Evolutionary conservation across 768 basidiomycete genomes (phyloP).

Genomic region (Paxillus ammoniavirescens): DNA sequence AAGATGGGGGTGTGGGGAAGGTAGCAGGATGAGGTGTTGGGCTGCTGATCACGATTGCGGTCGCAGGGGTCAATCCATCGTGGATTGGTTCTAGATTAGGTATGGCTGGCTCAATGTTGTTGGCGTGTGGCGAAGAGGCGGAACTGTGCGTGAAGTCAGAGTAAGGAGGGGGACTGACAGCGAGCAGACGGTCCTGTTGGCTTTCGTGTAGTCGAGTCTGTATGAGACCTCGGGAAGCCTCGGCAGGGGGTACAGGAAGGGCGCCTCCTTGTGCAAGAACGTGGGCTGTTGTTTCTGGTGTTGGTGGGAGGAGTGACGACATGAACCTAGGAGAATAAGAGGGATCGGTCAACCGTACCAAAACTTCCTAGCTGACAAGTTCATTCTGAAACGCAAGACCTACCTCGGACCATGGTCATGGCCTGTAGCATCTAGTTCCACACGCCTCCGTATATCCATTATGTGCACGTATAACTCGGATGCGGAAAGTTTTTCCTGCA

Average conservation of each 20-base stretch:
- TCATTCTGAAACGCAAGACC: background rate
- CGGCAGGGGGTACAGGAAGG: conserved; percentile 6
- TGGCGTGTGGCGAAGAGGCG: background rate
- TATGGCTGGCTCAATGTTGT: background rate
- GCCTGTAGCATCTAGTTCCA: conserved; percentile 65
- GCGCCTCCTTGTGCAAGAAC: conserved; percentile 66
- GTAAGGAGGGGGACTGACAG: background rate
- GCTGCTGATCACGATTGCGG: conserved; percentile 18
- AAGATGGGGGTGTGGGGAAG: conserved; percentile 25
- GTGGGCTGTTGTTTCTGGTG: conserved; percentile 65
- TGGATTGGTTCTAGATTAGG: background rate
- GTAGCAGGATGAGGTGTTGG: conserved; percentile 3
- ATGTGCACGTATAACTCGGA: conserved; percentile 70
- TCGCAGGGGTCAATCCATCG: conserved; percentile 9
- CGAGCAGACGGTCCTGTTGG: background rate
- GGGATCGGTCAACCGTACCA: no score
- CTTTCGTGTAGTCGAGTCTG: background rate
- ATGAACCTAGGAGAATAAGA: conserved; percentile 44
- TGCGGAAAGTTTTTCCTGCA: conserved; percentile 72
- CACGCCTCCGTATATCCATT: conserved; percentile 68
- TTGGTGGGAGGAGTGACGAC: conserved; percentile 73
- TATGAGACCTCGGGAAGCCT: background rate
- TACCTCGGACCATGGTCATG: conserved; percentile 17
- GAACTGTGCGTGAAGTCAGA: background rate
- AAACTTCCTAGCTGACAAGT: no score